Base-by-base conservation (phyloP, 129 eudicot species). In the Artemisia argyi region DNA sequence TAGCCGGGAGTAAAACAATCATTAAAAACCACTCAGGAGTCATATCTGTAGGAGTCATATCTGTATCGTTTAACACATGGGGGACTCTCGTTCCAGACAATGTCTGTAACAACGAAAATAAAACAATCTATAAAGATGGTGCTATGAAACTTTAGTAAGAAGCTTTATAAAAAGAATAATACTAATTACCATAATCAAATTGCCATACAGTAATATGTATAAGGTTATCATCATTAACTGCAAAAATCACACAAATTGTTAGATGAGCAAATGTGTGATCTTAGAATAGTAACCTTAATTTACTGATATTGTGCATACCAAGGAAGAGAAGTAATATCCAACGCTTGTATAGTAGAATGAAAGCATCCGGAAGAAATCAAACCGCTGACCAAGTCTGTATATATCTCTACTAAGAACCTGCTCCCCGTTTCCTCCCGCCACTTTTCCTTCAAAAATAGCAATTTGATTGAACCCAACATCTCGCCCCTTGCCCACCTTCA, bases 371-470 rank as follows among this genome's bases (percentile, higher is more conserved):
- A 89, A 93, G 76, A 93, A 93, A 77, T 93, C 98, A 77, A 93
- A 88, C 75, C 85, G 92, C 86, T 93, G 98, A n/a, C 98, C 98
- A 61, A 93, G 95, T 77, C 98, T 77, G 85, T 89, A 93, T 32
- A 93, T 79, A 65, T 93, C 98, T 44, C 98, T 87, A 78, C 98
- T 93, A 73, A 93, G 92, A 78, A 93, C 93, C 84, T 93, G 98
- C 76, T 93, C 98, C 14, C 98, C 98, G 68, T 90, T 93, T n/a
- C 98, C 98, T 22, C 98, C 98, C 39, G 98, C 98, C 60, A 93
- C 98, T 81, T 93, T 93, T 14, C 98, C 96, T 80, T 93, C 98
- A 84, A 93, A 93, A 16, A 87, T 26, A 26, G 98, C 98, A 71
- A 93, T 93, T 73, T 89, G 98, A 84, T 93, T 89, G 77, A 93